These are phyloP conservation scores for Amaranthus cruentus DNA, from an alignment of 148 eudicot species.

Conservation along the genomic window DNA sequence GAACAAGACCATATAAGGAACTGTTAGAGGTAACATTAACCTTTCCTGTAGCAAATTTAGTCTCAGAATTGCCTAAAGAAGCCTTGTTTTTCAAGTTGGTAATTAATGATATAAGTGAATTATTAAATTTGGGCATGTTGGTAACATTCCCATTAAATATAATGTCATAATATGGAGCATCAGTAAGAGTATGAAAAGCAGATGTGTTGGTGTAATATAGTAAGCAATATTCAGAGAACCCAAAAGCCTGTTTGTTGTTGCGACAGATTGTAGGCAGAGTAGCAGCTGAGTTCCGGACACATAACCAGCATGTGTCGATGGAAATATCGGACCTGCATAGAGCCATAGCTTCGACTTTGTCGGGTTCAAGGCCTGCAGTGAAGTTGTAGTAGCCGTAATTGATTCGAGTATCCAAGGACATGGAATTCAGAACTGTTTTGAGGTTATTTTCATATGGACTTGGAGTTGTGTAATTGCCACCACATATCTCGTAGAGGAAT, in stretches of 20 bases:
- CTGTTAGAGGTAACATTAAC: background rate
- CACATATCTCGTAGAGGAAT: background rate
- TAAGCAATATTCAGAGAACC: constrained; percentile 22
- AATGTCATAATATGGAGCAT: background rate
- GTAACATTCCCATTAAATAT: background rate
- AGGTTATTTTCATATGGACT: constrained; percentile 27
- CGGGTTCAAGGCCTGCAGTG: constrained; percentile 26
- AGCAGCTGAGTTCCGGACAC: constrained; percentile 9
- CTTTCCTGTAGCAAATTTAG: constrained; percentile 27
- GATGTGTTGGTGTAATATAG: constrained; percentile 11
- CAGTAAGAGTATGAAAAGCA: background rate
- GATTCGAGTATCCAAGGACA: constrained; percentile 21
- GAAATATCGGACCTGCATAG: constrained; percentile 27
- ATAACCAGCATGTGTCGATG: constrained; percentile 11
- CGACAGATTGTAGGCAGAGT: constrained; percentile 14
- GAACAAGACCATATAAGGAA: constrained; percentile 20
- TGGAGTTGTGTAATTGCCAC: constrained; percentile 23
- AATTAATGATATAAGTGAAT: constrained; percentile 3
- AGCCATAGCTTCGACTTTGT: constrained; percentile 26
- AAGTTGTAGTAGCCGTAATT: constrained; percentile 40
- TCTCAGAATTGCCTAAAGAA: constrained; percentile 14
- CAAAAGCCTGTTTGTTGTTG: constrained; percentile 19
- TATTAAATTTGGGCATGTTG: constrained; percentile 1
- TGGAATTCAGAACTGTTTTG: constrained; percentile 12
- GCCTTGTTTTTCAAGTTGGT: background rate